Conservation (phyloP, 345 rosid genomes). For the Citrus sp. region DNA sequence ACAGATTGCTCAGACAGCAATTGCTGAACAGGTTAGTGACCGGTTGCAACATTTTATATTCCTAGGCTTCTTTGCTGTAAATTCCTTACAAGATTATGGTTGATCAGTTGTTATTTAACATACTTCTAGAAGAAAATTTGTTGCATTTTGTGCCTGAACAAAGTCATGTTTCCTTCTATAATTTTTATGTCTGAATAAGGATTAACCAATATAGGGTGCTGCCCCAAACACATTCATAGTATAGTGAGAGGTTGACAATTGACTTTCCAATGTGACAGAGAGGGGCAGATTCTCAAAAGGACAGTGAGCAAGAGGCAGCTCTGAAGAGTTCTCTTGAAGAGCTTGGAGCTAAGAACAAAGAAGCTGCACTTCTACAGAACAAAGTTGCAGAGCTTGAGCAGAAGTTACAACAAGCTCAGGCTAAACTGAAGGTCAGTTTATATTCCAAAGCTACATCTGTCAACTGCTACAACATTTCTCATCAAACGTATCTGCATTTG, state of each 20-base stretch:
- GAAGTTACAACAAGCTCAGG: conserved; percentile 58
- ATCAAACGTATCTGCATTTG: background rate
- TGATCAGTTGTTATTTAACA: background rate
- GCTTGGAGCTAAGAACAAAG: conserved; percentile 61
- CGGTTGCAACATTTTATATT: background rate
- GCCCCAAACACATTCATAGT: too few species aligned
- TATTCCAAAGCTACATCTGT: background rate
- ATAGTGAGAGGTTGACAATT: background rate
- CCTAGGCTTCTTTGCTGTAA: background rate
- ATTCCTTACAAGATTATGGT: background rate
- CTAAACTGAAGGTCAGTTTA: conserved; percentile 61
- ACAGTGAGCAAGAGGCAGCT: conserved; percentile 52
- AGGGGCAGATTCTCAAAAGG: conserved; percentile 44
- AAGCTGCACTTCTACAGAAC: conserved; percentile 43
- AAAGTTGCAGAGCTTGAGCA: conserved; percentile 64
- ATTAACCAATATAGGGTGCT: too few species aligned
- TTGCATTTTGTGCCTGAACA: background rate
- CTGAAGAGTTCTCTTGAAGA: conserved; percentile 58
- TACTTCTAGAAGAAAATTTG: background rate
- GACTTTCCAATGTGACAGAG: conserved; percentile 37
- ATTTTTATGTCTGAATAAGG: background rate
- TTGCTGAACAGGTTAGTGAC: conserved; percentile 44
- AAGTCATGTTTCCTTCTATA: background rate
- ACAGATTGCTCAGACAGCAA: conserved; percentile 33
- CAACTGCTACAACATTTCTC: background rate